Base-by-base conservation (phyloP, 768 basidiomycete species). In the Trametes cubensis region DNA sequence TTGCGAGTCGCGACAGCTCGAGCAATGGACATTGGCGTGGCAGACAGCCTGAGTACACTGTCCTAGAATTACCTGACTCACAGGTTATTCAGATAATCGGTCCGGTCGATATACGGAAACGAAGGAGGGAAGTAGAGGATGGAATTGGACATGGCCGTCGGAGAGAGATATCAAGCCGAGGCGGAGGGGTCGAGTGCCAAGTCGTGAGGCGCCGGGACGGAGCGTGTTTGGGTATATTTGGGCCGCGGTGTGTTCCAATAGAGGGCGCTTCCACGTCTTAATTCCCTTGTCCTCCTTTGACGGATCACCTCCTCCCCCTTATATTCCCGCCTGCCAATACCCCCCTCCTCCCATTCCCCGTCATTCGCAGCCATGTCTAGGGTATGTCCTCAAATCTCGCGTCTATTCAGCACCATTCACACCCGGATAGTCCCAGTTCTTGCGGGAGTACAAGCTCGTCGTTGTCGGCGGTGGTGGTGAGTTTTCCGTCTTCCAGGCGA, bases 361-460 rank as follows among this genome's bases (percentile, higher is more conserved):
- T 46, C 46, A 6, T 41, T 34, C 17, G 42, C 54, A 68, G 64
- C 45, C 54, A 76, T 76, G 75, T 76, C 75, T 28, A 71, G 74
- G 68, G 75, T 76, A 38, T n/a, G 73, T 68, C 28, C 23, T 23
- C 7, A 13, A 41, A 45, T 28, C 46, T 23, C 11, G n/a, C 4
- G n/a, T n/a, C 0, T 17, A 23, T 20, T 20, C 38, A 2, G 14
- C 14, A 5, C n/a, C 41, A 21, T 42, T 60, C 4, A 57, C 38
- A 4, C 39, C 56, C 28, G 40, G 30, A 21, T 62, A 93, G 89
- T 90, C 92, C 65, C 89, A 90, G 73, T 94, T 94, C 81, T 79
- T 98, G 76, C 82, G 95, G 70, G 96, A 98, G 75, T 98, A 98
- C 80, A 98, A 98, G 81, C 87, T 98, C 62, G 96, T 98, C 66